Base-by-base conservation (phyloP, 1,284 basidiomycete species). In the Tilletiopsis washingtonensis region DNA sequence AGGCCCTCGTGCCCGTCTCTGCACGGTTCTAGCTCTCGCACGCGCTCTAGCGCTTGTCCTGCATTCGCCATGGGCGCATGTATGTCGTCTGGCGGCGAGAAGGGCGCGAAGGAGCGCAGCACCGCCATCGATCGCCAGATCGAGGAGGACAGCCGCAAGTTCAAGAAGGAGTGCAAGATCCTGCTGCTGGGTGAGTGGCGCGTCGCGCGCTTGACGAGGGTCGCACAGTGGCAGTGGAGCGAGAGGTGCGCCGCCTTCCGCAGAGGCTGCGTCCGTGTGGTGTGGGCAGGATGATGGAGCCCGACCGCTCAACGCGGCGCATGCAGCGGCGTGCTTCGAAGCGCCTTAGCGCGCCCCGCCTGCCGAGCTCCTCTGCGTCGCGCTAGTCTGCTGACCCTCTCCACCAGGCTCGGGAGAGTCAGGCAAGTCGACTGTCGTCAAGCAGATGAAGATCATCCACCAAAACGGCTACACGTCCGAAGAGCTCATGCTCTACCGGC, bases 361-460 rank as follows among this genome's bases (percentile, higher is more conserved):
- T 40, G 29, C 40, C 23, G 40, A 23, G n/a, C 25, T 29, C 36
- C 2, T 14, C 15, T 3, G 4, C 32, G 24, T 45, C 38, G 15
- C 32, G 17, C 9, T 26, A 17, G 14, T 32, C n/a, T n/a, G 2
- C 17, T 36, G 24, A 19, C 25, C 48, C 19, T 24, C 23, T 9
- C 25, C 17, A 27, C 32, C 37, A 57, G 56, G 69, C 24, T 84
- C 83, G n/a, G 84, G 84, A 64, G 84, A 85, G 78, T 91, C 88
- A 0, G 93, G 91, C 27, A 96, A 96, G 77, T 86, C 84, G 4
- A 97, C 91, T 0, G 90, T 97, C 60, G 90, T 96, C 42, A 97
- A 96, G 76, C 93, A 97, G 76, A 97, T 97, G 91, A 96, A 94
- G 80, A 96, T 97, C 59, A 93, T 97, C 54, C 89, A 96, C 75